phyloP scores from a whole-genome alignment of 306 rosid genomes.

The Elaeagnus macrophylla region DNA sequence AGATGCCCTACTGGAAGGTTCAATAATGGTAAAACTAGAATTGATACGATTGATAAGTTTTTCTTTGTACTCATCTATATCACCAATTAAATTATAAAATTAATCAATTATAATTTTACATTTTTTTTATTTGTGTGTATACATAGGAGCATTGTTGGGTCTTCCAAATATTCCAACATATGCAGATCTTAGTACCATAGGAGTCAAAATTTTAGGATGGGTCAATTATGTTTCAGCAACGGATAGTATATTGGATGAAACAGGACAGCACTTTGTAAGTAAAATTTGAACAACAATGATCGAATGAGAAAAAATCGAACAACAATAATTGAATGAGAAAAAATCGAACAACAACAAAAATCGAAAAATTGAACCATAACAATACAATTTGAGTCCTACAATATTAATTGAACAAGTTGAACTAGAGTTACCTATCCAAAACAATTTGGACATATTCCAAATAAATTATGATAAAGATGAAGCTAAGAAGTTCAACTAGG shows the following conservation, averaged over 20 bases:
- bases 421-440: too few species aligned
- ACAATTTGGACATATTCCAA: too few species aligned
- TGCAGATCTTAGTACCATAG: slow-evolving; percentile 40
- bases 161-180: slow-evolving; percentile 58
- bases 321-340: too few species aligned
- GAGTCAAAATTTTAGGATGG: slow-evolving; percentile 40
- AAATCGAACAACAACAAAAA: too few species aligned
- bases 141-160: slow-evolving; percentile 51
- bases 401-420: too few species aligned
- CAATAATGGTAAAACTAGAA: slow-evolving; percentile 56
- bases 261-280: slow-evolving; percentile 60
- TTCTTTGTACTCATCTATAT: not conserved
- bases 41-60: slow-evolving; percentile 45
- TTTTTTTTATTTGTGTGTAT: not conserved
- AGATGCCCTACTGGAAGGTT: slow-evolving; percentile 75
- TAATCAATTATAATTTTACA: not conserved
- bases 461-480: too few species aligned
- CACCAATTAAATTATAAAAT: not conserved
- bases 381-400: too few species aligned
- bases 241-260: slow-evolving; percentile 64
- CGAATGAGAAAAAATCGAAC: too few species aligned
- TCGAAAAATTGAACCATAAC: too few species aligned
- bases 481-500: too few species aligned
- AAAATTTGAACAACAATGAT: too few species aligned
- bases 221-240: slow-evolving; percentile 82